Conservation (phyloP, 176 grass and related monocot species). For the Alloteropsis semialata region DNA sequence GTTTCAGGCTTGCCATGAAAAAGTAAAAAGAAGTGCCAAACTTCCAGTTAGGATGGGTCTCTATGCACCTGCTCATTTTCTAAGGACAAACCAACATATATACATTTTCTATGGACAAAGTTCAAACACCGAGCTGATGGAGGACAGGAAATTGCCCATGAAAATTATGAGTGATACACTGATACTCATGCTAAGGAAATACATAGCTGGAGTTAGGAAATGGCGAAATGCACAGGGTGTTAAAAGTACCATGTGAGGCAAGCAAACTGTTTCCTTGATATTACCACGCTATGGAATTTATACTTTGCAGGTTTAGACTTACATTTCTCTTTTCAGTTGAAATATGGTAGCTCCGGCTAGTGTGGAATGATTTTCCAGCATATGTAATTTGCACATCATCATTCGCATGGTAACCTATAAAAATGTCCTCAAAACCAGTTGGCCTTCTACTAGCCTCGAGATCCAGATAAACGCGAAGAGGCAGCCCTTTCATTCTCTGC, state of each 20-base stretch:
- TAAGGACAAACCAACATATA: background rate
- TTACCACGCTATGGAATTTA: slow-evolving; percentile 7
- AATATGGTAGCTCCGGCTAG: slow-evolving; percentile 66
- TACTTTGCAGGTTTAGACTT: slow-evolving; percentile 30
- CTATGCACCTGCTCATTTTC: background rate
- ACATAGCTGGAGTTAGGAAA: background rate
- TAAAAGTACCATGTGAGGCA: background rate
- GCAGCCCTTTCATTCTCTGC: slow-evolving; percentile 81
- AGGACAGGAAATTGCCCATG: background rate
- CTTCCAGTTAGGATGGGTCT: background rate
- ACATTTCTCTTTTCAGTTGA: slow-evolving; percentile 77
- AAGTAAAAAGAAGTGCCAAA: background rate
- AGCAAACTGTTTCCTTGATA: slow-evolving; percentile 3
- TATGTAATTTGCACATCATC: slow-evolving; percentile 95
- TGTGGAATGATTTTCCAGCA: slow-evolving; percentile 82
- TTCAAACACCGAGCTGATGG: background rate
- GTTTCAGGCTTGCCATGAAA: background rate
- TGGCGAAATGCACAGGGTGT: background rate
- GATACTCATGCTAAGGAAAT: slow-evolving; percentile 7
- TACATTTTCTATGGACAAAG: background rate
- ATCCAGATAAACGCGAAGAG: slow-evolving; percentile 81
- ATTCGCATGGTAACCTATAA: slow-evolving; percentile 82
- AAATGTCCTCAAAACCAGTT: slow-evolving; percentile 83
- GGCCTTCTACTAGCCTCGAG: slow-evolving; percentile 75
- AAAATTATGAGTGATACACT: slow-evolving; percentile 4